Base-by-base conservation (phyloP, 2,329 filamentous ascomycete genomes). In the Cladosporium sp. region DNA sequence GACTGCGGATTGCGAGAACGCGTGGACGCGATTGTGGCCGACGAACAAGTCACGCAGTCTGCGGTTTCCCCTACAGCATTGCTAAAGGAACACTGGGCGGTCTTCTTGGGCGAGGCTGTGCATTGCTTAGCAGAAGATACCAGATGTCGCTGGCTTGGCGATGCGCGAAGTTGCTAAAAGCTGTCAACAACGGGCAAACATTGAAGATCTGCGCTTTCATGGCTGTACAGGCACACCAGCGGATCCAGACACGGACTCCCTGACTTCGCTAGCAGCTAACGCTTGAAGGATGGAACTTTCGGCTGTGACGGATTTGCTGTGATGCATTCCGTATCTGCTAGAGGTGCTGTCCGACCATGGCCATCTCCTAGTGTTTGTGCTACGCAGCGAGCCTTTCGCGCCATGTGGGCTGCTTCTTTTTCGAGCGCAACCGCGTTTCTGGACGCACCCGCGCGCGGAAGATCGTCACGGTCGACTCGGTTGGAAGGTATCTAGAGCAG, bases 351-450 rank as follows among this genome's bases (percentile, higher is more conserved):
- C 15, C 36, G 36, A 39, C 36, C 42, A 7, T 36, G 28, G 10
- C 20, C 37, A 53, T 53, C 25, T 54, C 51, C 51, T 54, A 54
- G 51, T 40, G 37, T 35, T 35, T 32, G 35, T 28, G 17, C 42
- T 45, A 45, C 42, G 6, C 42, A 28, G 22, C 25, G 25, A 55
- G 52, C 28, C 44, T 34, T 36, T 37, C 19, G 40, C 52, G 40
- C 52, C 25, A 55, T 36, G 52, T 47, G 39, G 52, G 40, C 40
- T 47, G 19, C 40, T 55, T 55, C 40, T 47, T 55, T 55, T 55
- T 55, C 25, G 39, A 25, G 52, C 35, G 40, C 52, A 39, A 17
- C 28, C 4, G 32, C 28, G 39, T 24, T 55, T 35, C 52, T 47
- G 19, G 48, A 51, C n/a, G n/a, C n/a, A 35, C 19, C 17, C 32